phyloP scores from a whole-genome alignment of 345 rosid species.

The Murraya koenigii region DNA sequence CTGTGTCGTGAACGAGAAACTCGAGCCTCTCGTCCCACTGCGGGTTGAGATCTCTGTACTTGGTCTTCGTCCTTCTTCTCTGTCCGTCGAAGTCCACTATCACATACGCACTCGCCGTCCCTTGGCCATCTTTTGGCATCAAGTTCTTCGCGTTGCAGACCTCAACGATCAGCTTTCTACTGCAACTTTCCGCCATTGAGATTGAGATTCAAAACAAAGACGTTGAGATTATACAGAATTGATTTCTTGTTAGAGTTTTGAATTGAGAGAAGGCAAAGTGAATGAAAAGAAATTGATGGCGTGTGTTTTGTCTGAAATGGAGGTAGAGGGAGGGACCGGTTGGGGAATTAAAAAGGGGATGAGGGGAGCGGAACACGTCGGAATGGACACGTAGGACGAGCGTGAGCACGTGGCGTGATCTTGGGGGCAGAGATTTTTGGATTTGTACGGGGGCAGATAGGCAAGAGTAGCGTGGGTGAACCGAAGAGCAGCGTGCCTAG shows the following conservation, averaged over 20 bases:
- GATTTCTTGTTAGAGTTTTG: conserved; percentile 3
- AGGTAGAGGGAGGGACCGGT: neutral
- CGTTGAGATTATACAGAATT: neutral
- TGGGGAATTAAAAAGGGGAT: conserved; percentile 18
- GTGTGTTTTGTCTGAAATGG: neutral
- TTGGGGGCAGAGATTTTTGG: conserved; percentile 14
- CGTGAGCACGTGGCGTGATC: conserved; percentile 28
- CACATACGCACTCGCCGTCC: conserved; percentile 86
- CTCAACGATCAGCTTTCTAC: conserved; percentile 70
- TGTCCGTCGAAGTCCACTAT: conserved; percentile 83
- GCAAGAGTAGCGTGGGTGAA: conserved; percentile 1
- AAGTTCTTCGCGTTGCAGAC: conserved; percentile 76
- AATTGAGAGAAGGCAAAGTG: neutral
- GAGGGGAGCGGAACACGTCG: conserved; percentile 34
- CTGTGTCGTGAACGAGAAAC: conserved; percentile 62
- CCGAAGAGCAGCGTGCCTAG: conserved; percentile 19
- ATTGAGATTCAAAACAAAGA: neutral
- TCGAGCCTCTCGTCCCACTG: conserved; percentile 88
- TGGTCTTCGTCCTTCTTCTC: conserved; percentile 74
- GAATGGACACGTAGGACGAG: conserved; percentile 19
- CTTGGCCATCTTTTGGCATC: conserved; percentile 96
- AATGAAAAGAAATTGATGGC: neutral
- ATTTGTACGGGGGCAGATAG: neutral
- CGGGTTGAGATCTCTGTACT: conserved; percentile 78
- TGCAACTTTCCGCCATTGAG: conserved; percentile 53